These are phyloP conservation scores for Kwoniella sp. DNA, from an alignment of 768 basidiomycete species.

Conservation along the genomic window DNA sequence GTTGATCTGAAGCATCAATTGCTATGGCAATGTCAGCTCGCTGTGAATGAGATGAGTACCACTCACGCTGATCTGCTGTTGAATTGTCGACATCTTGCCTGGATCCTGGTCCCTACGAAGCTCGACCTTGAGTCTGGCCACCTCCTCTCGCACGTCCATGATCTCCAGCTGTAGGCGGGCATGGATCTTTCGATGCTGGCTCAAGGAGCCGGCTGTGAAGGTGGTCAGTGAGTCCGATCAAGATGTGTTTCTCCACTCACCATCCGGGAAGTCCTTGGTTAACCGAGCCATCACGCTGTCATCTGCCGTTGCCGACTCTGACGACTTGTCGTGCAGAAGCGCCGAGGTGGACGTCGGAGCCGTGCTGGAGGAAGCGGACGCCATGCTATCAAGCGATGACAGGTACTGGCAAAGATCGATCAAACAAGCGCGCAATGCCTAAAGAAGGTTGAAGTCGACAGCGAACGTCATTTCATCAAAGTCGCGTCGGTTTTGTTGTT, in stretches of 20 bases:
- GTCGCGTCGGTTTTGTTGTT: neutral
- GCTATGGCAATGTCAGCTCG: constrained; percentile 63
- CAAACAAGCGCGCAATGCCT: neutral
- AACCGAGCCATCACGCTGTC: constrained; percentile 33
- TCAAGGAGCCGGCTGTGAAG: constrained; percentile 69
- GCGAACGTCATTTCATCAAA: neutral
- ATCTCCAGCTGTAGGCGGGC: constrained; percentile 66
- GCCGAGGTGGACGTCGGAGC: neutral
- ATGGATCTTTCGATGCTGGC: constrained; percentile 67
- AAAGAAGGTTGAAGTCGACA: neutral
- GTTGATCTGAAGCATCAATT: constrained; percentile 89
- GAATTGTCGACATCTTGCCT: constrained; percentile 81
- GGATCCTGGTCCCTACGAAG: constrained; percentile 75
- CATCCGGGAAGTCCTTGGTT: constrained; percentile 27
- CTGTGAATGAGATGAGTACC: neutral
- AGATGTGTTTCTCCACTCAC: constrained; percentile 11
- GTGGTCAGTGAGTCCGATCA: no score
- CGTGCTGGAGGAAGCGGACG: constrained; percentile 6
- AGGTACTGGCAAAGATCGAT: neutral
- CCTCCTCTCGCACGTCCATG: constrained; percentile 65
- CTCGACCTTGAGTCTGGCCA: constrained; percentile 63
- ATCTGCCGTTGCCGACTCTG: neutral
- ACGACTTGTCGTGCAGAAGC: neutral
- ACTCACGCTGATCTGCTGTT: constrained; percentile 90
- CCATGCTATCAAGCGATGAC: neutral